Conservation (phyloP, 2,329 filamentous ascomycete genomes). For the Teratosphaeriaceae sp. region DNA sequence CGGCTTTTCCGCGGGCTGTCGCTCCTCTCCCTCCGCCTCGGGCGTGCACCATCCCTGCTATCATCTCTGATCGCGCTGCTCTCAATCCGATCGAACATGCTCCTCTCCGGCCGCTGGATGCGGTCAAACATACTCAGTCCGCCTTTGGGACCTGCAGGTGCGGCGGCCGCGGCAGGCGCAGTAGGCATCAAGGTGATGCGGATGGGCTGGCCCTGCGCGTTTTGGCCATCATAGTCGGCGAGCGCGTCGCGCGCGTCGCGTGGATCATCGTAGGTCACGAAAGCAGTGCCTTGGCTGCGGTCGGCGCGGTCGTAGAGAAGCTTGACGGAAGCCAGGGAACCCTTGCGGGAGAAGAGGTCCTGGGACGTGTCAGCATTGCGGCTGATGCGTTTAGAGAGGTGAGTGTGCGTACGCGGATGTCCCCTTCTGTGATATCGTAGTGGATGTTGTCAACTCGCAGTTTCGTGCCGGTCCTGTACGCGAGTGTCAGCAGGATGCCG, state of each 20-base stretch:
- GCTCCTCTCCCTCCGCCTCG: slow-evolving; percentile 29
- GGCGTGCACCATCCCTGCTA: slow-evolving; percentile 23
- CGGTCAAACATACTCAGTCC: slow-evolving; percentile 37
- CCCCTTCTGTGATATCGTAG: slow-evolving; percentile 81
- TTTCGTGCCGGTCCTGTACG: slow-evolving; percentile 40
- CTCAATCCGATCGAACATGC: slow-evolving; percentile 60
- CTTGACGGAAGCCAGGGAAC: slow-evolving; percentile 60
- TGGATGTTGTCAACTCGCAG: slow-evolving; percentile 84
- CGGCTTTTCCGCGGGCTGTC: slow-evolving; percentile 42
- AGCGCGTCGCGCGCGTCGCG: slow-evolving; percentile 70
- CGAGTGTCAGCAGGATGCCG: neutral
- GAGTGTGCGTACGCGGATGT: slow-evolving; percentile 66
- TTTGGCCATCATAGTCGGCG: slow-evolving; percentile 78
- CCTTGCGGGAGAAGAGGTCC: slow-evolving; percentile 77
- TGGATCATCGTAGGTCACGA: slow-evolving; percentile 67
- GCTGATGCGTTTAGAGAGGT: neutral
- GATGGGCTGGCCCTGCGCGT: slow-evolving; percentile 79
- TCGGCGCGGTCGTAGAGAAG: slow-evolving; percentile 82
- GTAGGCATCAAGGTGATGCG: slow-evolving; percentile 60
- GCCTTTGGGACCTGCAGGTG: slow-evolving; percentile 26
- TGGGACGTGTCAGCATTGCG: slow-evolving; percentile 30
- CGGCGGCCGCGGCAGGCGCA: slow-evolving; percentile 36
- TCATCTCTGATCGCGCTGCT: slow-evolving; percentile 27
- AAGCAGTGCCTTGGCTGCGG: slow-evolving; percentile 78
- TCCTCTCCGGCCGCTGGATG: slow-evolving; percentile 41